Conservation (phyloP, 305 asterid species). For the Fraxinus xanthoxyloides region DNA sequence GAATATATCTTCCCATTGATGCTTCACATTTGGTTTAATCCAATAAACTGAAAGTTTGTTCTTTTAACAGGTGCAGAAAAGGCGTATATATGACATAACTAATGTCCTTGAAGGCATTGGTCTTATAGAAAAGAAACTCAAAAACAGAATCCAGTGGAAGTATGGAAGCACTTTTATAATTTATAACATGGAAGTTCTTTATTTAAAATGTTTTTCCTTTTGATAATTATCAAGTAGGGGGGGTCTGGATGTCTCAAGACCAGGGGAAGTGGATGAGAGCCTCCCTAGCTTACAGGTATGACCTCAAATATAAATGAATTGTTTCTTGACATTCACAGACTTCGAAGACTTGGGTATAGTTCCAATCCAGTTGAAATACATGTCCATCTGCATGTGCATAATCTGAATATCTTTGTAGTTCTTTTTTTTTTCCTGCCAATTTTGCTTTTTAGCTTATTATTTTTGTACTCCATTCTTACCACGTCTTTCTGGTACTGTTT, state of each 20-base stretch:
- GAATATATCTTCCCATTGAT: not conserved
- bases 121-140: too few species aligned
- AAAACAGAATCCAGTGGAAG: too few species aligned
- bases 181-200: too few species aligned
- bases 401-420: too few species aligned
- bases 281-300: constrained; percentile 74
- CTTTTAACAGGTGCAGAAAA: too few species aligned
- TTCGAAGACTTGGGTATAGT: not conserved
- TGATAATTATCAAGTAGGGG: constrained; percentile 63
- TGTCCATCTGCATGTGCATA: too few species aligned
- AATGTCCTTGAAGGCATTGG: constrained; percentile 61
- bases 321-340: not conserved
- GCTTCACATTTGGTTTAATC: not conserved
- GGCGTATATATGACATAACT: too few species aligned
- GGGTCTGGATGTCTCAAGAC: constrained; percentile 67
- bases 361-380: not conserved
- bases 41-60: not conserved
- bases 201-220: constrained; percentile 20
- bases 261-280: constrained; percentile 75
- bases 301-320: not conserved
- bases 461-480: too few species aligned
- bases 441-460: too few species aligned
- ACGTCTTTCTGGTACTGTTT: too few species aligned
- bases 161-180: not conserved
- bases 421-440: too few species aligned